phyloP scores from a whole-genome alignment of 1,284 basidiomycete species.

The Inonotus obliquus region DNA sequence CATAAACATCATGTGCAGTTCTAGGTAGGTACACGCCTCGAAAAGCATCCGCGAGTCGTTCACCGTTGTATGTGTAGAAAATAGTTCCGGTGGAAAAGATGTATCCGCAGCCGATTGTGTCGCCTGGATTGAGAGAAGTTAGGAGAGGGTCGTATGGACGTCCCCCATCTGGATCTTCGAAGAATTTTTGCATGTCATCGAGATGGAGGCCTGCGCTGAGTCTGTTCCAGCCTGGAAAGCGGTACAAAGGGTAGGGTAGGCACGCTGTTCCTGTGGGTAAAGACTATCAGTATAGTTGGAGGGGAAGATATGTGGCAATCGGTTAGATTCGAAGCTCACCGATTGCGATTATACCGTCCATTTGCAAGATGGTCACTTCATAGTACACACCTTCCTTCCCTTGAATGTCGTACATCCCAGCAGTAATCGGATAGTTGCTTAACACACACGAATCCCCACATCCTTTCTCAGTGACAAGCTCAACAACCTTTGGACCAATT shows the following conservation, averaged over 20 bases:
- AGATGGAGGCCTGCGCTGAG: constrained; percentile 60
- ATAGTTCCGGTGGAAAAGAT: constrained; percentile 45
- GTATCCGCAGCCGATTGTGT: constrained; percentile 61
- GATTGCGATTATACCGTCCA: constrained; percentile 56
- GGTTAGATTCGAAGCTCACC: no score
- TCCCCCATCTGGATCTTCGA: constrained; percentile 61
- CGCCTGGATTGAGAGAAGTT: constrained; percentile 35
- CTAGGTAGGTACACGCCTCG: constrained; percentile 53
- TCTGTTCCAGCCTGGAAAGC: constrained; percentile 70
- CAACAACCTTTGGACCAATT: constrained; percentile 29
- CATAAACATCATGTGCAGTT: constrained; percentile 51
- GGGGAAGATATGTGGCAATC: neutral
- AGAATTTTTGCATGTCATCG: constrained; percentile 69
- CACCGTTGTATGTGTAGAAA: constrained; percentile 66
- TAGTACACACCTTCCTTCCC: constrained; percentile 58
- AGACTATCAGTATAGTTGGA: neutral
- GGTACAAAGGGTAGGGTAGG: constrained; percentile 56
- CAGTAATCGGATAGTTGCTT: constrained; percentile 57
- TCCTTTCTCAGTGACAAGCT: constrained; percentile 34
- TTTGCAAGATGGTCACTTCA: constrained; percentile 49
- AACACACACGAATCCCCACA: constrained; percentile 52
- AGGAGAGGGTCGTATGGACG: constrained; percentile 40
- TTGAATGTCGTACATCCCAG: constrained; percentile 52
- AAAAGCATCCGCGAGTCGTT: constrained; percentile 54
- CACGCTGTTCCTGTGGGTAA: constrained; percentile 51